These are phyloP conservation scores for Rhizopus arrhizus DNA, from an alignment of 371 early-diverging fungal genomes.

Conservation along the genomic window DNA sequence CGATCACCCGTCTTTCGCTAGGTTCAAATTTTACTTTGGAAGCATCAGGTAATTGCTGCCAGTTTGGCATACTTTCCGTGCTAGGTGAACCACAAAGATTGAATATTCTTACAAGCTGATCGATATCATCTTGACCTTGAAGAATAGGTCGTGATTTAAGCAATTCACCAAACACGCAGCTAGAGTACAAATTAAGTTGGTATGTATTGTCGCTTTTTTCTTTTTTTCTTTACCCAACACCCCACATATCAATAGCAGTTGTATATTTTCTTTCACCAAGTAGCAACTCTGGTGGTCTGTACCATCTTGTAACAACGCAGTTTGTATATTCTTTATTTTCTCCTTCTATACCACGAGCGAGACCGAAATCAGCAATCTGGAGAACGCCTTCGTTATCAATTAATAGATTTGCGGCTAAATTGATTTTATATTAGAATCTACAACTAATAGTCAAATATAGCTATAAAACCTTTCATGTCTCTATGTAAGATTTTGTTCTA, in stretches of 20 bases:
- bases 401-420: constrained; percentile 85
- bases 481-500: constrained; percentile 83
- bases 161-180: constrained; percentile 88
- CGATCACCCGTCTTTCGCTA: constrained; percentile 54
- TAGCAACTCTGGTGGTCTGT: constrained; percentile 97
- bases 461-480: constrained; percentile 80
- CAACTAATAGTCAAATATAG: too few species aligned
- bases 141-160: constrained; percentile 75
- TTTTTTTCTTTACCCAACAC: constrained; percentile 78
- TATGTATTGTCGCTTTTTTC: neutral
- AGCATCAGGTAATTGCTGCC: constrained; percentile 66
- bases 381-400: constrained; percentile 80
- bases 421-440: constrained; percentile 5
- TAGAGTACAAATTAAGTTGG: constrained; percentile 8
- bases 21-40: constrained; percentile 48
- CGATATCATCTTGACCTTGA: constrained; percentile 78
- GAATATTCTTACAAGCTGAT: constrained; percentile 83
- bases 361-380: constrained; percentile 92
- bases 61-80: constrained; percentile 71
- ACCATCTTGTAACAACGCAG: constrained; percentile 98
- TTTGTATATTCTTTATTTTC: constrained; percentile 75
- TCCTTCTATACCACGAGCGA: constrained; percentile 76
- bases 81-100: constrained; percentile 83
- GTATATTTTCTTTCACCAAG: constrained; percentile 85
- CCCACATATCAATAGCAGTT: constrained; percentile 97